Evolutionary conservation across 257 asterid genomes (phyloP), one percentile per base, ranked within the genome.

Genomic region (Paulownia fortunei): DNA sequence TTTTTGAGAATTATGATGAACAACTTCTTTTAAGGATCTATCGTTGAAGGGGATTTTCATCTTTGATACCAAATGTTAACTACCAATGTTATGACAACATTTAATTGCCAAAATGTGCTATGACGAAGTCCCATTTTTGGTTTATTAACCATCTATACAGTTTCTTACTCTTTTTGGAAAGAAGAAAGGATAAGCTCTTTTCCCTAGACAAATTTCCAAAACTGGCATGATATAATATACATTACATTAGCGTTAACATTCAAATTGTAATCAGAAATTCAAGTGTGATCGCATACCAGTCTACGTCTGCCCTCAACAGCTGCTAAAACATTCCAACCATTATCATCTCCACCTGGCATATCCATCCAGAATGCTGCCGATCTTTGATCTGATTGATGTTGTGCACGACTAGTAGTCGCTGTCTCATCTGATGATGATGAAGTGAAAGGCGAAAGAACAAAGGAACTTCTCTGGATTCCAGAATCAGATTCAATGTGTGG

Each of bases 391-490:
- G 73, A 59, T 13, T 74, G 90, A 56, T 74, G 89, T n/a, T 80
- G 89, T 26, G 56, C 79, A 6, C 81, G 85, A 72, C 90, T 86
- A 65, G 73, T 80, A 55, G 76, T 78, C 13, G 86, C 83, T 67
- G 73, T 84, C 73, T 84, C 96, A 72, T 83, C 89, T 16, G 83
- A 71, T 10, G 89, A 85, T 52, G 90, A 83, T 68, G 92, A 68
- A 26, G 78, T 82, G 3, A 93, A 81, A 83, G 94, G 85, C n/a
- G 82, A 61, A 70, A 82, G 69, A 18, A 84, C 47, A 81, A 86
- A 84, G 65, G 82, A 86, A 70, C 89, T 87, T 81, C 96, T 88
- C 69, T 84, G 86, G 13, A 51, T 76, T 55, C 88, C 90, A 64
- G 89, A 71, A 42, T 87, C 97, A 34, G 92, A 37, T 78, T 86